Evolutionary conservation across 2,329 filamentous ascomycete species (phyloP).

Genomic region (Dactylonectria estremocensis): DNA sequence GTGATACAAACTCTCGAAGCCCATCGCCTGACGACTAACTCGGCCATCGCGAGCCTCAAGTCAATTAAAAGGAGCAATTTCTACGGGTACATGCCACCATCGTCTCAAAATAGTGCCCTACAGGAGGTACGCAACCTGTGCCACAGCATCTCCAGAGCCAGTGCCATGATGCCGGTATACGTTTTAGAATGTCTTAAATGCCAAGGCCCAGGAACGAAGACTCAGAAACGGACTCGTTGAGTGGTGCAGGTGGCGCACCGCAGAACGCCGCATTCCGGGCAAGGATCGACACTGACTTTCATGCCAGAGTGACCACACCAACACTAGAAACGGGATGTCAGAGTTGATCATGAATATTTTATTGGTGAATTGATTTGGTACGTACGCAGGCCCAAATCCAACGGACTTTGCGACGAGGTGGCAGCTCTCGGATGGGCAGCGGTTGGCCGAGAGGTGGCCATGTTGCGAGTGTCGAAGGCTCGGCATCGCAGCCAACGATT

Average conservation of each 20-base stretch:
- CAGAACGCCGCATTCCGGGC: constrained; percentile 27
- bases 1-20: no score
- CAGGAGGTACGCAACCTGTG: no score
- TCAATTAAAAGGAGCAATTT: no score
- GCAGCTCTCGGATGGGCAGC: constrained; percentile 10
- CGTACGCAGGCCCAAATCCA: constrained; percentile 22
- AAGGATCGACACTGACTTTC: constrained; percentile 37
- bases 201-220: neutral
- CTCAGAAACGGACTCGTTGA: constrained; percentile 19
- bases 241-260: constrained; percentile 36
- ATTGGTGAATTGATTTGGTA: neutral
- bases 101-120: no score
- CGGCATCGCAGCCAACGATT: neutral
- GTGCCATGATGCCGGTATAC: no score
- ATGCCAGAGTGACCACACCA: constrained; percentile 35
- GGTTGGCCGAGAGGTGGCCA: neutral
- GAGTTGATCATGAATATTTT: neutral
- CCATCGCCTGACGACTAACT: no score
- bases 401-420: constrained; percentile 1
- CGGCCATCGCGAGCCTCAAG: no score
- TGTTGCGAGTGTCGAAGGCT: neutral
- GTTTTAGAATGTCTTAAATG: no score
- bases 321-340: constrained; percentile 17
- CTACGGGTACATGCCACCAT: no score
- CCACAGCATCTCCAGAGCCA: no score